Conservation (phyloP, 768 basidiomycete genomes). For the Leccinellum albellum region DNA sequence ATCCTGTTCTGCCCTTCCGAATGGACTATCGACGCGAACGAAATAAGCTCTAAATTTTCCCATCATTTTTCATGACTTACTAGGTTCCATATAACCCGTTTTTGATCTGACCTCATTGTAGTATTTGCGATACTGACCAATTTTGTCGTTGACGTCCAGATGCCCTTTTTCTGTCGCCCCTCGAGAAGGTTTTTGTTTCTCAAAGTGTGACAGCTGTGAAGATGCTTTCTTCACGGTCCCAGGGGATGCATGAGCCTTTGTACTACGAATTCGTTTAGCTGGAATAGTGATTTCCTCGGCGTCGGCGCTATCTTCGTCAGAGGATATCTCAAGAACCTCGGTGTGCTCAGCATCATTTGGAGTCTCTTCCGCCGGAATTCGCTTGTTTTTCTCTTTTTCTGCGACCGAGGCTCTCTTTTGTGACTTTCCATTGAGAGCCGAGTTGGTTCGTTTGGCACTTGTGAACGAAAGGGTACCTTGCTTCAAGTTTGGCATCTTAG, state of each 20-base stretch:
- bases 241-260: conserved; percentile 11
- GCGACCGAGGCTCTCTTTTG: conserved; percentile 7
- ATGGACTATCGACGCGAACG: conserved; percentile 49
- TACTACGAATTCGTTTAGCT: conserved; percentile 23
- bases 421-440: conserved; percentile 17
- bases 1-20: conserved; percentile 55
- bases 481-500: conserved; percentile 28
- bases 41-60: not conserved
- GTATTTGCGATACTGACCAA: conserved; percentile 49
- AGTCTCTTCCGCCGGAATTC: not conserved
- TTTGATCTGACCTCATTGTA: conserved; percentile 44
- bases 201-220: conserved; percentile 1
- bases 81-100: conserved; percentile 54
- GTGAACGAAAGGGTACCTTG: conserved; percentile 47
- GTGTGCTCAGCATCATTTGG: not conserved
- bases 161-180: conserved; percentile 17
- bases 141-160: conserved; percentile 45
- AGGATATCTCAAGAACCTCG: conserved; percentile 15
- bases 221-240: conserved; percentile 1
- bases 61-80: conserved; percentile 40
- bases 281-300: conserved; percentile 10
- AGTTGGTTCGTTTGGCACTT: conserved; percentile 43
- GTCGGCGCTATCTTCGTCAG: conserved; percentile 16
- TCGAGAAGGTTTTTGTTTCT: conserved; percentile 1
- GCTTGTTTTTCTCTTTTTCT: conserved; percentile 10